phyloP scores from a whole-genome alignment of 768 basidiomycete species.

The Pleurotus salmoneostramineus region DNA sequence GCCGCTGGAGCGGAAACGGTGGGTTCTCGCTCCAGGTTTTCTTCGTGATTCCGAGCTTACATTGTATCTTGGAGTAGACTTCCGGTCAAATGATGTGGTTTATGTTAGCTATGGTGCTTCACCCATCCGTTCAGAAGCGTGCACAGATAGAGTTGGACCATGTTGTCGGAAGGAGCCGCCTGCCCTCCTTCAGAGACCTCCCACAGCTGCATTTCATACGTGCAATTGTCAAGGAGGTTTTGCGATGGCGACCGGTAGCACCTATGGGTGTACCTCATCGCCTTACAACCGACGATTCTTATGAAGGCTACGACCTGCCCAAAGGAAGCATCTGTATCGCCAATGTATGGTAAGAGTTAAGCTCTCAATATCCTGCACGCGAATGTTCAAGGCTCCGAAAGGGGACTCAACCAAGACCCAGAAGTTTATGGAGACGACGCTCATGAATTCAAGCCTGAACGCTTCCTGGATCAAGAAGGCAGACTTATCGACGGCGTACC shows the following conservation, averaged over 20 bases:
- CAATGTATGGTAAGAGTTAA: conserved; percentile 4
- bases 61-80: background rate
- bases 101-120: conserved; percentile 2
- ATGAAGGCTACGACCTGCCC: conserved; percentile 4
- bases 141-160: conserved; percentile 8
- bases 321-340: conserved; percentile 3
- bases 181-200: background rate
- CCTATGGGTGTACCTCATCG: conserved; percentile 9
- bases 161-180: conserved; percentile 5
- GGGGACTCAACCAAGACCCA: background rate
- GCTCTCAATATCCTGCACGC: background rate
- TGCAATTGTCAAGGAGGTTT: conserved; percentile 6
- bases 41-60: too few relatives aligned
- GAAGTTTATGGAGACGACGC: background rate
- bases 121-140: background rate
- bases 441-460: background rate
- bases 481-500: conserved; percentile 9
- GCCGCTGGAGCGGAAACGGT: conserved; percentile 17
- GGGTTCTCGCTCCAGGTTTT: background rate
- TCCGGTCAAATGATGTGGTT: background rate
- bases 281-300: conserved; percentile 6
- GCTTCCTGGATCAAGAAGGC: conserved; percentile 14
- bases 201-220: background rate
- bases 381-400: background rate
- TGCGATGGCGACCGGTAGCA: conserved; percentile 4